Evolutionary conservation across 345 rosid genomes (phyloP).

Genomic region (Linum usitatissimum): DNA sequence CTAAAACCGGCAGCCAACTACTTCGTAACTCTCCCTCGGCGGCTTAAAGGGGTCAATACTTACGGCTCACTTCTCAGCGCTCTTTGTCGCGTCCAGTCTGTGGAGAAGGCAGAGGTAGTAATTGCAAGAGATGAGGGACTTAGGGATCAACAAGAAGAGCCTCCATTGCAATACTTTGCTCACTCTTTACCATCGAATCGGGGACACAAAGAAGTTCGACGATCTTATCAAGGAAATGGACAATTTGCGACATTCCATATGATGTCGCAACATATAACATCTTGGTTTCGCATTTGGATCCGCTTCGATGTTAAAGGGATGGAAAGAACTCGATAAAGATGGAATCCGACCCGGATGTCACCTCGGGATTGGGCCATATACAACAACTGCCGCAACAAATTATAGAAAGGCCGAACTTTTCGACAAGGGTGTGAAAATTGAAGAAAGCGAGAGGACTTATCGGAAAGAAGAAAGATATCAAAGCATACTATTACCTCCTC

Average conservation of each 20-base stretch:
- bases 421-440: slow-evolving; percentile 25
- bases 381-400: slow-evolving; percentile 11
- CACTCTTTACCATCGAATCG: slow-evolving; percentile 6
- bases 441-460: slow-evolving; percentile 24
- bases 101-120: neutral
- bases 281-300: slow-evolving; percentile 3
- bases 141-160: neutral
- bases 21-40: neutral
- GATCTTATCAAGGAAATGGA: slow-evolving; percentile 3
- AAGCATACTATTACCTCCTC: slow-evolving; percentile 17
- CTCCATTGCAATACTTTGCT: slow-evolving; percentile 4
- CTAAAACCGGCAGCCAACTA: slow-evolving; percentile 8
- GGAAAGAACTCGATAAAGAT: slow-evolving; percentile 6
- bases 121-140: neutral
- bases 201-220: slow-evolving; percentile 7
- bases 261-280: slow-evolving; percentile 5
- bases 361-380: slow-evolving; percentile 17
- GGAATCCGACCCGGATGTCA: slow-evolving; percentile 21
- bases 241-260: neutral
- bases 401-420: slow-evolving; percentile 16
- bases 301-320: slow-evolving; percentile 1
- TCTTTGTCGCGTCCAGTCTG: slow-evolving; percentile 1
- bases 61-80: slow-evolving; percentile 6
- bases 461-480: neutral
- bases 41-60: neutral